These are phyloP conservation scores for Papilionanthe hybrid DNA, from an alignment of 116 monocot genomes.

Conservation along the genomic window DNA sequence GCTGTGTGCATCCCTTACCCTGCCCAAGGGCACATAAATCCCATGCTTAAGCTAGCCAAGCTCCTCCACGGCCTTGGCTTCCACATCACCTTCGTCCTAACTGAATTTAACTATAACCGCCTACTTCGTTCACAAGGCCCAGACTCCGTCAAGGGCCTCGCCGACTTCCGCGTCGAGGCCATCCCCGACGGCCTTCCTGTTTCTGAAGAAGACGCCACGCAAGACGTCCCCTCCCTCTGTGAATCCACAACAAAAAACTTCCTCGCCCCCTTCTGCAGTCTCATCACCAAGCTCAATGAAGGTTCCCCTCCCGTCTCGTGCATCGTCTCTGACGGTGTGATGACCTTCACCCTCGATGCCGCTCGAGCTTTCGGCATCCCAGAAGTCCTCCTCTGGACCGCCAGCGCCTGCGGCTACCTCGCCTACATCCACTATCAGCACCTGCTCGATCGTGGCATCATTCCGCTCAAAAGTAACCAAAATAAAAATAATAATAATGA, in stretches of 20 bases:
- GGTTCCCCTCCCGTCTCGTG: conserved; percentile 5
- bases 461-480: conserved; percentile 7
- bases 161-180: conserved; percentile 28
- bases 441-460: conserved; percentile 5
- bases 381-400: conserved; percentile 15
- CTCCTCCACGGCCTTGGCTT: conserved; percentile 33
- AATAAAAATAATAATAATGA: background rate
- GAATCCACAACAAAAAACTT: conserved; percentile 13
- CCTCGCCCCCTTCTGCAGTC: conserved; percentile 3
- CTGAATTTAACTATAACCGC: conserved; percentile 41
- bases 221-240: conserved; percentile 8
- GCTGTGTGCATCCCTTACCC: conserved; percentile 21
- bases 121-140: conserved; percentile 28
- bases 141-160: conserved; percentile 10
- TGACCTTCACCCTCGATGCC: conserved; percentile 23
- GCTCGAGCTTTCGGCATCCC: conserved; percentile 11
- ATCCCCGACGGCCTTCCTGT: conserved; percentile 18
- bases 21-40: conserved; percentile 29
- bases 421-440: conserved; percentile 6
- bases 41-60: conserved; percentile 32
- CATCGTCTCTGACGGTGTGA: conserved; percentile 15
- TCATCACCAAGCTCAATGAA: background rate
- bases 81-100: conserved; percentile 58
- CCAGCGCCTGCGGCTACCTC: conserved; percentile 19
- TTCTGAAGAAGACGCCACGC: conserved; percentile 10